These are phyloP conservation scores for Dichomitus squalens DNA, from an alignment of 1,284 basidiomycete genomes.

Conservation along the genomic window DNA sequence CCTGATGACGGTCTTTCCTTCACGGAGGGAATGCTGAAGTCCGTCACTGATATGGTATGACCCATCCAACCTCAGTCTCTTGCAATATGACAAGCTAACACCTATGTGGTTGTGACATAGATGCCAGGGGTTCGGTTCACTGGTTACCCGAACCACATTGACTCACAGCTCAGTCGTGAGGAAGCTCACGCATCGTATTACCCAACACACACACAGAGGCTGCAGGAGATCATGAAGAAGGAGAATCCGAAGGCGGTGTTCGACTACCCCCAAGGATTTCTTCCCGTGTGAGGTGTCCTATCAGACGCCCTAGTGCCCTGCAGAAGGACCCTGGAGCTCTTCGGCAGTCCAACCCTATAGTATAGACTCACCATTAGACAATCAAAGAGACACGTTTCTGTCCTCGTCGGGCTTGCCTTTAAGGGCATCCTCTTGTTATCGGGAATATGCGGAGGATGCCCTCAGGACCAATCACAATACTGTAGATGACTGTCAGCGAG, in stretches of 20 bases:
- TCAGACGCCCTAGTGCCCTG: too few species aligned
- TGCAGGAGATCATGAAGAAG: background rate
- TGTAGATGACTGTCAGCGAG: too few species aligned
- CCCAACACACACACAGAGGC: background rate
- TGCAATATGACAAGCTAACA: too few species aligned
- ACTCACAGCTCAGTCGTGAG: background rate
- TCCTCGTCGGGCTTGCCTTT: too few species aligned
- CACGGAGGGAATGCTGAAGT: background rate
- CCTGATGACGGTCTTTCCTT: background rate
- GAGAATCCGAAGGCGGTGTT: background rate
- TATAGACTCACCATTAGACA: too few species aligned
- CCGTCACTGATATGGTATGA: background rate
- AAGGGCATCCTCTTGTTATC: too few species aligned
- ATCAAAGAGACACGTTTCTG: too few species aligned
- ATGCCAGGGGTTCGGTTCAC: background rate
- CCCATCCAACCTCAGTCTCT: too few species aligned
- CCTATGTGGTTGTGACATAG: background rate
- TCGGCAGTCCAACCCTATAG: too few species aligned
- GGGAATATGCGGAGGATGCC: too few species aligned
- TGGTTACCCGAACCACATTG: background rate
- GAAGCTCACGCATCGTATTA: background rate
- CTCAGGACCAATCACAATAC: too few species aligned
- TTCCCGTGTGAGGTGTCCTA: background rate
- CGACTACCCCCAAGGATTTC: background rate
- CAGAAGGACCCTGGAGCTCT: too few species aligned